Percentiles rank a stretch among this genome's conserved stretches.
Evolutionary conservation across 164 flowering plant species (phyloP).

Genomic region (Nymphaea colorata): DNA sequence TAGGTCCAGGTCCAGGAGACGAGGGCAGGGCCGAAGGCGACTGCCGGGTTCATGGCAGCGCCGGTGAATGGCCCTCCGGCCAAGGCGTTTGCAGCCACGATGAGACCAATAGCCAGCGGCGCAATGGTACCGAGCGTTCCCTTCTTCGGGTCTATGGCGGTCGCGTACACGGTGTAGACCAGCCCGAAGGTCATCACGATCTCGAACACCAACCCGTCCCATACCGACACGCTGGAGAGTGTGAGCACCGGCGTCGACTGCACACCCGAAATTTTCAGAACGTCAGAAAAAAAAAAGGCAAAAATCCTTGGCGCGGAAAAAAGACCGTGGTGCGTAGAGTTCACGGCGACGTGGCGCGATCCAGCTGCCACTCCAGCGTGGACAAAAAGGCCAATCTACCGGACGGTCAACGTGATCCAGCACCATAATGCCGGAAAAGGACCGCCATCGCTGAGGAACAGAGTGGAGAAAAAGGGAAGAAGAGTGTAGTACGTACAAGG

Average conservation of each 20-base stretch:
- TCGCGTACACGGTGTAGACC: conserved; percentile 14
- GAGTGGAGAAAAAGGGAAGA: not conserved
- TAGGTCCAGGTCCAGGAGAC: conserved; percentile 39
- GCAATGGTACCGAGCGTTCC: conserved; percentile 37
- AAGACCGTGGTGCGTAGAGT: too few species aligned
- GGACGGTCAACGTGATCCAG: not conserved
- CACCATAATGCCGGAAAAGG: not conserved
- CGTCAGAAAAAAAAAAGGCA: not conserved
- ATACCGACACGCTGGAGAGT: conserved; percentile 6
- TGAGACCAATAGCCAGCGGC: conserved; percentile 41
- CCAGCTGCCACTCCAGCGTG: not conserved
- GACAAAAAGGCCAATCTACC: not conserved
- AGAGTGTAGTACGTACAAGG: conserved; percentile 12
- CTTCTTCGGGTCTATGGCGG: conserved; percentile 15
- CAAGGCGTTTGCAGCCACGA: conserved; percentile 42
- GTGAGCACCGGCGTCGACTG: conserved; percentile 8
- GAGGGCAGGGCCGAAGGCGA: conserved; percentile 40
- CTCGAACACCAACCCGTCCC: conserved; percentile 10
- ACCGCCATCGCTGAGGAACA: not conserved
- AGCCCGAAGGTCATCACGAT: conserved; percentile 16
- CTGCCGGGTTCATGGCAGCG: conserved; percentile 53
- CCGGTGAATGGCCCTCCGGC: conserved; percentile 46
- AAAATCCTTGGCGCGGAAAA: not conserved
- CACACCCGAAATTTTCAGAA: not conserved
- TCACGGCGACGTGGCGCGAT: too few species aligned